Evolutionary conservation across 2,329 filamentous ascomycete species (phyloP).

Genomic region (Claviceps maximensis): DNA sequence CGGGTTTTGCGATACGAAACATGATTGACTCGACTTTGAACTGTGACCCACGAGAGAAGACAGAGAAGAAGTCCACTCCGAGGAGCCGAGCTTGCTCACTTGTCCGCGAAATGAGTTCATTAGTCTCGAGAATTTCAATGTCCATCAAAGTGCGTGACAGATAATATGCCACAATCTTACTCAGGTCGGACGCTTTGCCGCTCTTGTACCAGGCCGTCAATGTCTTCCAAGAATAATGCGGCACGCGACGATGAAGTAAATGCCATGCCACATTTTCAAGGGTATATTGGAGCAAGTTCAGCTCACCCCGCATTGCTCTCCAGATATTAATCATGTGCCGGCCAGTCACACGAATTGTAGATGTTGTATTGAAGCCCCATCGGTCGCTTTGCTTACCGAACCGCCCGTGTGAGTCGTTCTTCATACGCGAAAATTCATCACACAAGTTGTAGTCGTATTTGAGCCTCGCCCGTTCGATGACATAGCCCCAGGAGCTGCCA

Average conservation of each 20-base stretch:
- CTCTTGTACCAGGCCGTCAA: conserved; percentile 74
- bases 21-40: conserved; percentile 98
- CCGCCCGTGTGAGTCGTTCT: conserved; percentile 65
- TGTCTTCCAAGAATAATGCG: conserved; percentile 69
- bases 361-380: conserved; percentile 92
- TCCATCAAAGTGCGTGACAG: conserved; percentile 63
- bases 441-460: conserved; percentile 87
- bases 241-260: conserved; percentile 72
- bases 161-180: conserved; percentile 69
- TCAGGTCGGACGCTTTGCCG: conserved; percentile 52
- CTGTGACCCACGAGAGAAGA: conserved; percentile 87
- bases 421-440: conserved; percentile 83
- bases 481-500: conserved; percentile 84
- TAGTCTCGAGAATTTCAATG: conserved; percentile 80
- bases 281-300: conserved; percentile 85
- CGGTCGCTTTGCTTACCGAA: conserved; percentile 77
- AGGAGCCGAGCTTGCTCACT: conserved; percentile 89
- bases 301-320: conserved; percentile 86
- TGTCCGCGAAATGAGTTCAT: conserved; percentile 76
- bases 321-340: conserved; percentile 95
- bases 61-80: conserved; percentile 92
- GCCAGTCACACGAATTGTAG: conserved; percentile 82
- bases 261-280: conserved; percentile 95
- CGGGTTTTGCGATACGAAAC: conserved; percentile 95
- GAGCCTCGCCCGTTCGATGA: conserved; percentile 75